A percentile compares a stretch with the other conserved stretches of the same genome.
Conservation (phyloP, 139 green algal genomes). For the Chara braunii region DNA sequence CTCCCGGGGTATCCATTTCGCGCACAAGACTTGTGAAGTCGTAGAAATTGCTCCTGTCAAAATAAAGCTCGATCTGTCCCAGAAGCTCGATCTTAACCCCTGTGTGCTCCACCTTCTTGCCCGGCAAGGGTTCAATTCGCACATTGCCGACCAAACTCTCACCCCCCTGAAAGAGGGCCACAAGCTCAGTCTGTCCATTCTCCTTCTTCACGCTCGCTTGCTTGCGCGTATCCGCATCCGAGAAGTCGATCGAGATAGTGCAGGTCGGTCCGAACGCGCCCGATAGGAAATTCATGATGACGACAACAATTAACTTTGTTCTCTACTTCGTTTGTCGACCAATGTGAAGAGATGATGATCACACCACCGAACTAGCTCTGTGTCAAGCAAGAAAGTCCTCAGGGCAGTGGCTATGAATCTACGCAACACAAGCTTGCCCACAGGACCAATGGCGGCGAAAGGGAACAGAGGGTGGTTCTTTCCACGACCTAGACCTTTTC, state of each 20-base stretch:
- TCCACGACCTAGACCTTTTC: too few relatives aligned
- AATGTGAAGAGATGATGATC: too few relatives aligned
- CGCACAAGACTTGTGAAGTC: conserved; percentile 76
- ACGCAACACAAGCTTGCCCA: neutral
- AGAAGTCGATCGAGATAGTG: conserved; percentile 34
- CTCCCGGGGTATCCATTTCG: conserved; percentile 57
- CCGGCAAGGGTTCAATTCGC: conserved; percentile 30
- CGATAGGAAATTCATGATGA: conserved; percentile 29
- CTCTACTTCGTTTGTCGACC: too few relatives aligned
- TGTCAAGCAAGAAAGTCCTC: neutral
- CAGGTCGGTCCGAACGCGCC: conserved; percentile 34
- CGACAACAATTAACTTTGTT: neutral
- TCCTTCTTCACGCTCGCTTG: conserved; percentile 34
- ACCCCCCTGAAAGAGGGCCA: conserved; percentile 28
- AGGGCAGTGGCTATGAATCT: neutral
- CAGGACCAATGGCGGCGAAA: neutral
- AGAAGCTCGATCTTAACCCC: conserved; percentile 93
- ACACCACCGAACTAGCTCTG: neutral
- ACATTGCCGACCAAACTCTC: conserved; percentile 40
- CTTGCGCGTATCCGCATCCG: conserved; percentile 33
- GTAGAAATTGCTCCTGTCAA: conserved; percentile 68
- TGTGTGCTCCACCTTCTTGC: conserved; percentile 77
- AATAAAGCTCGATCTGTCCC: conserved; percentile 88
- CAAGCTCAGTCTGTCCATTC: conserved; percentile 33
- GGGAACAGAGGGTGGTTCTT: neutral